Conservation (phyloP, 2,329 filamentous ascomycete species). For the Epichloe gansuensis region DNA sequence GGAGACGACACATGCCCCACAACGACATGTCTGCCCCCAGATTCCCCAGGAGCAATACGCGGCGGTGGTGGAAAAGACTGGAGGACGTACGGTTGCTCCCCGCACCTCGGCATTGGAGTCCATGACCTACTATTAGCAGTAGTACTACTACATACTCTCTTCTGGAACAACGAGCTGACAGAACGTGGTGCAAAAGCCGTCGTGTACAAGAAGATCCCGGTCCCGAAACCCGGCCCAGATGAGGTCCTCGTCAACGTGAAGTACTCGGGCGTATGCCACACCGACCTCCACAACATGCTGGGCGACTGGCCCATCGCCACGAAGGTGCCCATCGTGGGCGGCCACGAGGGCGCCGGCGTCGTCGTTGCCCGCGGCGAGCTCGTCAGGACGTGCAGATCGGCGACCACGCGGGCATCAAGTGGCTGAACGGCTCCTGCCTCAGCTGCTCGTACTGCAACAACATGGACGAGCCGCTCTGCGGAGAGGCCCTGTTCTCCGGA, state of each 20-base stretch:
- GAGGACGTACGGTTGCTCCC: slow-evolving; percentile 43
- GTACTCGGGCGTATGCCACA: slow-evolving; percentile 85
- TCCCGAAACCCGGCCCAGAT: slow-evolving; percentile 69
- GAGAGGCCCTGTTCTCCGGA: slow-evolving; percentile 63
- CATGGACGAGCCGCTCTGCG: slow-evolving; percentile 73
- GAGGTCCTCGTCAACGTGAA: slow-evolving; percentile 89
- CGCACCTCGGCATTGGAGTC: too few relatives aligned
- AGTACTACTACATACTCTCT: too few relatives aligned
- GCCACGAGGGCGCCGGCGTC: slow-evolving; percentile 67
- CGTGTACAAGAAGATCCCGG: slow-evolving; percentile 70
- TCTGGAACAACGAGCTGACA: slow-evolving; percentile 4
- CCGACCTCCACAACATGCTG: slow-evolving; percentile 66
- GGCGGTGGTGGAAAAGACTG: slow-evolving; percentile 74
- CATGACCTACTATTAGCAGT: too few relatives aligned
- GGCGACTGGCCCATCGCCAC: slow-evolving; percentile 80
- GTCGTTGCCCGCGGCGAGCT: slow-evolving; percentile 71
- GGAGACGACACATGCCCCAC: neutral
- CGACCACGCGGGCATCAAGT: slow-evolving; percentile 81
- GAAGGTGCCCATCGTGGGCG: slow-evolving; percentile 78
- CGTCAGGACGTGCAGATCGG: slow-evolving; percentile 69
- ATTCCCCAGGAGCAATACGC: slow-evolving; percentile 84
- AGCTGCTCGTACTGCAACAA: slow-evolving; percentile 73
- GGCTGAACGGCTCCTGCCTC: slow-evolving; percentile 82
- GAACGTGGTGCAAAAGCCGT: slow-evolving; percentile 31
- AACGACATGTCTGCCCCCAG: slow-evolving; percentile 21